Base-by-base conservation (phyloP, 2,329 filamentous ascomycete species). In the Ceratocystis albifundus region DNA sequence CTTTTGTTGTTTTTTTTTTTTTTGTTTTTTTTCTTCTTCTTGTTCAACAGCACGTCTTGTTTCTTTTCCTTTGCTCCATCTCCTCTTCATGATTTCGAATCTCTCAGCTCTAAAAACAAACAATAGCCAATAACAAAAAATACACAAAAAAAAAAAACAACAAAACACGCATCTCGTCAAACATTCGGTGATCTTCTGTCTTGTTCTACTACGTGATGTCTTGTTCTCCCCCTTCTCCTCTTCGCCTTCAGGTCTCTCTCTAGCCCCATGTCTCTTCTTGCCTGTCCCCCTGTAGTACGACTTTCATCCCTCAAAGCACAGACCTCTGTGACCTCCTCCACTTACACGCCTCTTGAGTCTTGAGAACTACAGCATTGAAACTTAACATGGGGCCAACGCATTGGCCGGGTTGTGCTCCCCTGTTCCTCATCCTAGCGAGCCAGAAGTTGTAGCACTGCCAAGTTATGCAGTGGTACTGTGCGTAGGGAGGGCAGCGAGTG, bases 171-270 rank as follows among this genome's bases (percentile, higher is more conserved):
- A 32, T 50, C n/a, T 20, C 25, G 48, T n/a, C 53, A 32, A 32
- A 30, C 53, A 25, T 57, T 57, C 20, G 25, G 53, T 57, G 12
- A 32, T n/a, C 53, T 57, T 57, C 53, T 57, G 53, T 57, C 53
- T 57, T 25, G 22, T 57, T 57, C 53, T 25, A 28, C 17, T 28
- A 17, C 12, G 53, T 57, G 25, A 28, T 57, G 15, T 28, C 53
- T 57, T 57, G 50, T 55, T 57, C 15, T 30, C 53, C 15, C 17
- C 48, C 48, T 17, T 17, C 20, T 7, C 15, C 45, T 15, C 45
- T 25, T 20, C 48, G n/a, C 48, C 48, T 53, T n/a, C 22, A 5
- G 15, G 36, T 41, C 36, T 41, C 36, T 41, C 36, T 41, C 36
- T 41, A 12, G 8, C 36, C 36, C 36, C 8, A 7, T 41, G 17